Base-by-base conservation (phyloP, 1,139 yeast genomes). In the Saccharomyces hybrid region DNA sequence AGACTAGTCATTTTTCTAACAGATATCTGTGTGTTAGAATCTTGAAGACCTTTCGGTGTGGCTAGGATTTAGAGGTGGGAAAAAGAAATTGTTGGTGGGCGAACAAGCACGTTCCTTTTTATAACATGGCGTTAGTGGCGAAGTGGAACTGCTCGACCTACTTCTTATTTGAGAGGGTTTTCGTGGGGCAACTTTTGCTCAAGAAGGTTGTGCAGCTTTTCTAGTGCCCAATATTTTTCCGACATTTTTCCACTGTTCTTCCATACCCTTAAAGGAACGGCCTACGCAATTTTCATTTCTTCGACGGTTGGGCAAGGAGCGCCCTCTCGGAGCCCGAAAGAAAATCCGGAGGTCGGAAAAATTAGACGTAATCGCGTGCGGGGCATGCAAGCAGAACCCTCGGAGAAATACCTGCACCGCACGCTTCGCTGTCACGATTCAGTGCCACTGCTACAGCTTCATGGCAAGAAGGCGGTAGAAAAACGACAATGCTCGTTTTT, bases 1-100 rank as follows among this genome's bases (percentile, higher is more conserved):
- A 59, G 51, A 47, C 64, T 60, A 32, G 65, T 56, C 65, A 64
- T 60, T 27, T 25, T 53, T 5, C 46, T 49, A 27, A 23, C 14
- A 32, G 16, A 8, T 26, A n/a, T 31, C 14, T 51, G 3, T 51
- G 16, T 23, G 25, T 44, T 13, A 9, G 38, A 13, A 7, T 48
- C 25, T 20, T 5, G n/a, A 4, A 38, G 44, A 38, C 4, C 5
- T 9, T 9, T 14, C 25, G 23, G 1, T 38, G 2, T 38, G 7
- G 20, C 3, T 16, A 4, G 23, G 4, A 2, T 1, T 16, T 28
- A 13, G 9, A 20, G 23, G 23, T 20, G 23, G 23, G 4, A 20
- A 20, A 20, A 20, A 20, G 23, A 3, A 20, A 20, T 20, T 3
- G 23, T 3, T 20, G 23, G 23, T 20, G 23, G 2, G 23, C 23